Evolutionary conservation across 2,329 filamentous ascomycete species (phyloP), one percentile per base, ranked within the genome.

Genomic region (Neofusicoccum cordaticola): DNA sequence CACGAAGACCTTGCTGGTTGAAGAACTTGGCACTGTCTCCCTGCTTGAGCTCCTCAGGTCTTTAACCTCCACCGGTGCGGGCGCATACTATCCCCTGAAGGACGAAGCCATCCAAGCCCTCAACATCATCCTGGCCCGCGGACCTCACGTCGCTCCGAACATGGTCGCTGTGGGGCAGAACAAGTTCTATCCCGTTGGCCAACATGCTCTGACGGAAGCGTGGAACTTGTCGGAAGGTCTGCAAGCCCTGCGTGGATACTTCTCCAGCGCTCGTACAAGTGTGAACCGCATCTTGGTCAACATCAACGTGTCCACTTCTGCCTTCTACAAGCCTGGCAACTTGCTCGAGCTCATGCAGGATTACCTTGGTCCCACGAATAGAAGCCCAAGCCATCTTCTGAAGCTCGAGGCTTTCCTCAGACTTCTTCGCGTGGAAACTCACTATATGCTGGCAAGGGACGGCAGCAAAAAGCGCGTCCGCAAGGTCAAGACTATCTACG

Each of bases 281-380:
- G 84, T 85, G 13, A 82, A 81, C 44, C 80, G 86, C 3, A 76
- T 89, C 4, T 71, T 90, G 0, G 72, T 89, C 12, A 90, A 90
- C 64, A 77, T 89, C 2, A 88, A 90, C 65, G 85, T 89, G 31
- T 85, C 85, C 8, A 83, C 84, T 50, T 80, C 81, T 2, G 85
- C 86, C 0, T 88, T 86, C 69, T 87, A 86, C 73, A 79, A 84
- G 67, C 69, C 79, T 1, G 79, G 78, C 0, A 73, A 75, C 2
- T 72, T 88, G 1, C 39, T 74, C 1, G 65, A 70, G 7, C 51
- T 75, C 2, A 71, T 77, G 71, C 66, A 8, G 8, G 73, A 75
- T 12, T 63, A 70, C 12, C 66, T 66, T 13, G 52, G 63, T 1
- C 70, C 66, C 42, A 68, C 64, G 3, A 65, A 50, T 4, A 67